These are phyloP conservation scores for Moesziomyces sp. DNA, from an alignment of 1,284 basidiomycete genomes.

Conservation along the genomic window DNA sequence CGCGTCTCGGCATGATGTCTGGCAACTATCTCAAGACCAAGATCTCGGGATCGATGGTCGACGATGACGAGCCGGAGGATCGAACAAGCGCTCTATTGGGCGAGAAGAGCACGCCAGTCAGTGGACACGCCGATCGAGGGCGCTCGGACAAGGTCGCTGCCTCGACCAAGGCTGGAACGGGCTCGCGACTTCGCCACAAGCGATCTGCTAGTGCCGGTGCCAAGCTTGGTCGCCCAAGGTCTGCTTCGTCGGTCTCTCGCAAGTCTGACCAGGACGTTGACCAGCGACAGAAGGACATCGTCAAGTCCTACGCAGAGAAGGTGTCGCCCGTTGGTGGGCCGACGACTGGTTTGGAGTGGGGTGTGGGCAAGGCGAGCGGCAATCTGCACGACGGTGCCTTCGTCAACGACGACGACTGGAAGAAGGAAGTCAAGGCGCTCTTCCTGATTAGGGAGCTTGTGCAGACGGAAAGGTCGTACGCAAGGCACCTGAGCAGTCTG, in stretches of 20 bases:
- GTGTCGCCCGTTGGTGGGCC: conserved; percentile 13
- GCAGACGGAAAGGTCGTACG: conserved; percentile 65
- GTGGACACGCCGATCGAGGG: not conserved
- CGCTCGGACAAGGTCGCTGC: not conserved
- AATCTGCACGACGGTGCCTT: conserved; percentile 53
- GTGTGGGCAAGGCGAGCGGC: conserved; percentile 58
- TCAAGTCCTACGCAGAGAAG: conserved; percentile 30
- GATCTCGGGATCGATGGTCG: conserved; percentile 18
- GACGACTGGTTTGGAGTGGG: conserved; percentile 41
- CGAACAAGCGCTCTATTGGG: not conserved
- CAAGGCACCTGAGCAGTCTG: conserved; percentile 58
- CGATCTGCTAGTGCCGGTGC: conserved; percentile 33
- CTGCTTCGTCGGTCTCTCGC: conserved; percentile 3
- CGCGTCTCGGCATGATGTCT: conserved; percentile 35
- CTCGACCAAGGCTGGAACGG: not conserved
- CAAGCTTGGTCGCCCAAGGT: conserved; percentile 11
- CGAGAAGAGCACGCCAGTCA: not conserved
- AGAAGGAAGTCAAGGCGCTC: conserved; percentile 63
- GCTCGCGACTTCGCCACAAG: conserved; percentile 15
- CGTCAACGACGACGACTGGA: conserved; percentile 65
- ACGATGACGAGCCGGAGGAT: conserved; percentile 5
- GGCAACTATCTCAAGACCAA: conserved; percentile 32
- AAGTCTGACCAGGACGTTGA: conserved; percentile 23
- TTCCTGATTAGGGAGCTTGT: conserved; percentile 66
- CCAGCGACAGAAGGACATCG: conserved; percentile 45